phyloP scores from a whole-genome alignment of 305 asterid species.

The Plantago coronopus region DNA sequence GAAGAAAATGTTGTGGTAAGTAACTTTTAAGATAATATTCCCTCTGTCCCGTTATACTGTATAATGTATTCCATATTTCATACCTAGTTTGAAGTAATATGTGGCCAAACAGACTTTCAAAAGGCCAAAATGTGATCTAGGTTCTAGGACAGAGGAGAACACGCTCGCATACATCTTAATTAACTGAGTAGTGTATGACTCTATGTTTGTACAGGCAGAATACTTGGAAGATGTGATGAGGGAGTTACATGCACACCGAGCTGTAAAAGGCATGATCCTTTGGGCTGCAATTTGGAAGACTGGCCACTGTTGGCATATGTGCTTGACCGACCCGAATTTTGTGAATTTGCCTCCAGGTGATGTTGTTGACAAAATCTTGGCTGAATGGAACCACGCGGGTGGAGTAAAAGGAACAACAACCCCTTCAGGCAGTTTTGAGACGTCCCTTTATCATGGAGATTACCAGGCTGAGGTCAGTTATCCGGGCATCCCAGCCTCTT shows the following conservation, averaged over 20 bases:
- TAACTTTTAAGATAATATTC: too few species aligned
- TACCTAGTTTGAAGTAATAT: too few species aligned
- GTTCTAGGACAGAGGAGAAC: too few species aligned
- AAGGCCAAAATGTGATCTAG: too few species aligned
- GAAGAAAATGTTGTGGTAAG: not conserved
- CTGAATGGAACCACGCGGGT: slow-evolving; percentile 24
- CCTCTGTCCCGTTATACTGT: too few species aligned
- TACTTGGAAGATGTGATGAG: slow-evolving; percentile 34
- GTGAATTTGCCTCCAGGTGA: slow-evolving; percentile 35
- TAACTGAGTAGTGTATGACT: not conserved
- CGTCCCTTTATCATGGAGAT: slow-evolving; percentile 38
- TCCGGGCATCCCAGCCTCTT: not conserved
- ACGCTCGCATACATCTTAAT: not conserved
- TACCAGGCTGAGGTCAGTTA: slow-evolving; percentile 29
- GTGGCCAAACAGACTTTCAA: not conserved
- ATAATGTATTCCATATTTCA: too few species aligned
- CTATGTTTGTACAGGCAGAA: slow-evolving; percentile 13
- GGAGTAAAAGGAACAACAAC: slow-evolving; percentile 26
- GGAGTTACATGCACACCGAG: slow-evolving; percentile 38
- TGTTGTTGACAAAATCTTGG: slow-evolving; percentile 34
- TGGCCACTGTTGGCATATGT: slow-evolving; percentile 26
- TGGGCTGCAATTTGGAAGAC: slow-evolving; percentile 34
- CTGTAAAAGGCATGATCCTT: slow-evolving; percentile 37
- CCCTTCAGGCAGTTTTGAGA: slow-evolving; percentile 22
- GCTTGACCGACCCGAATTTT: slow-evolving; percentile 40